Conservation (phyloP, 208 protist genomes). For the Naegleria fowleri region DNA sequence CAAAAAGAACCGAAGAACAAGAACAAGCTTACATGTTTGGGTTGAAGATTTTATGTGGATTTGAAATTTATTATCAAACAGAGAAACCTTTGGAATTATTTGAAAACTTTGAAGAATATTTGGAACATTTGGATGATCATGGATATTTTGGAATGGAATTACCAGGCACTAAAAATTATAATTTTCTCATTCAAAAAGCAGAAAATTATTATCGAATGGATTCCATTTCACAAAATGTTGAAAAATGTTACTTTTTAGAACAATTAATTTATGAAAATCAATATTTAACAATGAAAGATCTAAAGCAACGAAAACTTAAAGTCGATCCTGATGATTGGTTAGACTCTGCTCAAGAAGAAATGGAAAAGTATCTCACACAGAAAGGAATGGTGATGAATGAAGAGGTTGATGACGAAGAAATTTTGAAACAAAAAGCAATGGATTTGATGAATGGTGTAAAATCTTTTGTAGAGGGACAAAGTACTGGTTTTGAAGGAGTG, state of each 20-base stretch:
- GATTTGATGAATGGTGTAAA: not conserved
- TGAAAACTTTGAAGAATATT: not conserved
- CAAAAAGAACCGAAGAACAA: not conserved
- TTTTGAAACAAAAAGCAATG: not conserved
- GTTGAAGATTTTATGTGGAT: not conserved
- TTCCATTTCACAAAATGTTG: not conserved
- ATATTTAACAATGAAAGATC: not conserved
- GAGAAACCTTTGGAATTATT: not conserved
- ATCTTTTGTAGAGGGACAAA: not conserved
- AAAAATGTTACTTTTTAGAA: not conserved
- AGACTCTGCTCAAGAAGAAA: not conserved
- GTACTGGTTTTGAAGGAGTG: not conserved
- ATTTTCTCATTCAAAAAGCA: not conserved
- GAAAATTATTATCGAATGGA: not conserved
- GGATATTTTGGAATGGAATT: not conserved
- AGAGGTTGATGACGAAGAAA: not conserved
- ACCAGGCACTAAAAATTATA: not conserved
- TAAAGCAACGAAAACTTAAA: not conserved
- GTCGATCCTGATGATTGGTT: not conserved
- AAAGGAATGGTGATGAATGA: not conserved
- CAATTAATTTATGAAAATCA: not conserved
- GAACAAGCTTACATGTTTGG: not conserved
- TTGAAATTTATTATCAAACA: not conserved
- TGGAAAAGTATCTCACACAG: not conserved
- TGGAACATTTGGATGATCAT: not conserved